Base-by-base conservation (phyloP, 805 yeast species). In the Candida pini region DNA sequence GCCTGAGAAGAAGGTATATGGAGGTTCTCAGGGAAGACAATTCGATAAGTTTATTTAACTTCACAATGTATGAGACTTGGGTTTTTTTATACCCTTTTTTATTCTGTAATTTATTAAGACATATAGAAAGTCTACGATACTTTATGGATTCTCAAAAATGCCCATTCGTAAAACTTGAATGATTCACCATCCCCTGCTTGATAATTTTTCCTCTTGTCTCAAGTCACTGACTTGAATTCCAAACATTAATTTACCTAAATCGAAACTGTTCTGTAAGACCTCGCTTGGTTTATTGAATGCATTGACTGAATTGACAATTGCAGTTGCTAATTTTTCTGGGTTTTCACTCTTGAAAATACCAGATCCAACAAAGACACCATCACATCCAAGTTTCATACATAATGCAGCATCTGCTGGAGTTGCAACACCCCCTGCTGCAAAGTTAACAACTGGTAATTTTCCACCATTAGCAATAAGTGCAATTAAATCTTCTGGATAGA, bases 381-480 rank as follows among this genome's bases (percentile, higher is more conserved):
- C 87, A 49, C 82, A 76, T n/a, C 87, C 87, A 41, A 79, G 60
- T 53, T 78, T 81, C 87, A 84, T 83, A 58, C 85, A 76, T 44
- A 84, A 62, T 15, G 92, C 92, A 18, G 94, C 94, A 58, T 83
- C 94, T 7, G 89, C 78, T 22, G 94, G 94, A 9, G 94, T 81
- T 8, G 94, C 92, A 33, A 83, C 81, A 39, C 94, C 94, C 28
- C 94, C 94, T 19, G 92, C 92, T 26, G 92, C 90, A 53, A 83
- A 83, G 63, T 81, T 83, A 36, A 84, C 92, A 28, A 83, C 94
- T 1, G 89, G 89, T 41, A 83, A 68, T 49, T 76, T 74, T 21
- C 85, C 85, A 8, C 62, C 57, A 43, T 65, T 63, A 28, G 66
- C 68, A 33, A 76, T 64, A 42, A 71, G 60, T 30, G 68, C 60